phyloP scores from a whole-genome alignment of 768 basidiomycete genomes.

The Exsudoporus frostii region DNA sequence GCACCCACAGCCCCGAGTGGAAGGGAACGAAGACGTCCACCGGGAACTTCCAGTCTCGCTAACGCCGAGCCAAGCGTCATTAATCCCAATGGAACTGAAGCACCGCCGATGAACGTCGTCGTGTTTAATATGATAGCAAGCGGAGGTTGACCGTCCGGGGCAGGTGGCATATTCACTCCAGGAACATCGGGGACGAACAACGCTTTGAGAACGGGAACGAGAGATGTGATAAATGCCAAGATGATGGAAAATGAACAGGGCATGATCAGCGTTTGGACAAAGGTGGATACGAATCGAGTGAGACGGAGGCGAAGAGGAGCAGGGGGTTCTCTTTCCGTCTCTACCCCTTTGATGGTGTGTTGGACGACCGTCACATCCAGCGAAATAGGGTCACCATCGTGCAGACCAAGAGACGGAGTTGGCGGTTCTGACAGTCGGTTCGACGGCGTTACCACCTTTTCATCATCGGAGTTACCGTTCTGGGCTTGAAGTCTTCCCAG shows the following conservation, averaged over 20 bases:
- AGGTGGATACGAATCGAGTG: constrained; percentile 1
- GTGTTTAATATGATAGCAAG: constrained; percentile 60
- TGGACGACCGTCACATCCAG: constrained; percentile 3
- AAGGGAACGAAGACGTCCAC: constrained; percentile 41
- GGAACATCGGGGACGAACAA: constrained; percentile 50
- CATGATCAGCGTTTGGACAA: constrained; percentile 39
- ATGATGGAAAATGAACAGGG: constrained; percentile 56
- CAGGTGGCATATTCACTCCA: constrained; percentile 42
- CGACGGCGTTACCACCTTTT: not conserved
- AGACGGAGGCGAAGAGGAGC: constrained; percentile 7
- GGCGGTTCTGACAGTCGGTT: not conserved
- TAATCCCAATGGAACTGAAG: constrained; percentile 61
- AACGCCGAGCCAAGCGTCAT: constrained; percentile 62
- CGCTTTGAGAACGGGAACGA: constrained; percentile 56
- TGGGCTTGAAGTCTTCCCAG: not conserved
- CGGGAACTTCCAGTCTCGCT: constrained; percentile 54
- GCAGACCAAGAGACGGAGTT: not conserved
- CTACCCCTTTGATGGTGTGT: not conserved
- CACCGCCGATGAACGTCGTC: constrained; percentile 55
- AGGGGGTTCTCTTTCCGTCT: not conserved
- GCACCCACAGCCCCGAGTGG: constrained; percentile 51
- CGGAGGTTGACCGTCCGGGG: constrained; percentile 67
- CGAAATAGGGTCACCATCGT: constrained; percentile 1
- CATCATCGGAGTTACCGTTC: not conserved
- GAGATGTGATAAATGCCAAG: constrained; percentile 51